A percentile compares a stretch with the other conserved stretches of the same genome.
These are phyloP conservation scores for Aspergillus nanangensis DNA, from an alignment of 495 filamentous ascomycete species.

Conservation along the genomic window DNA sequence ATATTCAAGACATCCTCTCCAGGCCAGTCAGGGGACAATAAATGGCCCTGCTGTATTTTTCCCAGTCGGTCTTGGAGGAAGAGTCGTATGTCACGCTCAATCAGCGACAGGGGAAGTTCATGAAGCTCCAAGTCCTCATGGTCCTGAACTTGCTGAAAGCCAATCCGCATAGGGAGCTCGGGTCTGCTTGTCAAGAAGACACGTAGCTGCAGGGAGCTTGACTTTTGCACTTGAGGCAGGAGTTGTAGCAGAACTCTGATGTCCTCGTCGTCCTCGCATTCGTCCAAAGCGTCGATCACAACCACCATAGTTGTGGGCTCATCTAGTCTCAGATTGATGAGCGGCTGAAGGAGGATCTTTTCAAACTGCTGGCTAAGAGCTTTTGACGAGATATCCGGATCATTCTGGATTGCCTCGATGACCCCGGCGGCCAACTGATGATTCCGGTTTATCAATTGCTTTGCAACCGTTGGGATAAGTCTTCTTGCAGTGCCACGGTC, in stretches of 20 bases:
- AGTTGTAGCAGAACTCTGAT: slow-evolving; percentile 33
- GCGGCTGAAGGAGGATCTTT: slow-evolving; percentile 41
- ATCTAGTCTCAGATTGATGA: slow-evolving; percentile 9
- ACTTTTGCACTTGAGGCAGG: slow-evolving; percentile 16
- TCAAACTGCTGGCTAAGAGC: slow-evolving; percentile 42
- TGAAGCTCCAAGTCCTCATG: slow-evolving; percentile 24
- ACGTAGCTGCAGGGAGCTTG: slow-evolving; percentile 11
- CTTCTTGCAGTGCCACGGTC: slow-evolving; percentile 34
- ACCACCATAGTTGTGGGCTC: slow-evolving; percentile 22
- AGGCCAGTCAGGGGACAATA: slow-evolving; percentile 34
- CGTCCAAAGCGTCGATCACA: slow-evolving; percentile 51
- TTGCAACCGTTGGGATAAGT: slow-evolving; percentile 42
- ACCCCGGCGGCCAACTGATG: slow-evolving; percentile 25
- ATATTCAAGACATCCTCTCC: slow-evolving; percentile 10
- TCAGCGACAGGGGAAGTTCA: slow-evolving; percentile 13
- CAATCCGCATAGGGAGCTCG: slow-evolving; percentile 36
- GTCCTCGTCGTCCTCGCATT: slow-evolving; percentile 45
- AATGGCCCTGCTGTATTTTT: slow-evolving; percentile 14
- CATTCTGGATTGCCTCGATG: slow-evolving; percentile 28
- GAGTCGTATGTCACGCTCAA: slow-evolving; percentile 24
- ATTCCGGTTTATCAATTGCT: slow-evolving; percentile 30
- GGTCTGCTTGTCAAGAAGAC: slow-evolving; percentile 44
- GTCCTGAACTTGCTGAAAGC: slow-evolving; percentile 18
- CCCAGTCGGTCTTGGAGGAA: slow-evolving; percentile 21
- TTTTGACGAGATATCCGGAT: slow-evolving; percentile 32